phyloP scores from a whole-genome alignment of 2,329 filamentous ascomycete species.

The Neoscytalidium dimidiatum region DNA sequence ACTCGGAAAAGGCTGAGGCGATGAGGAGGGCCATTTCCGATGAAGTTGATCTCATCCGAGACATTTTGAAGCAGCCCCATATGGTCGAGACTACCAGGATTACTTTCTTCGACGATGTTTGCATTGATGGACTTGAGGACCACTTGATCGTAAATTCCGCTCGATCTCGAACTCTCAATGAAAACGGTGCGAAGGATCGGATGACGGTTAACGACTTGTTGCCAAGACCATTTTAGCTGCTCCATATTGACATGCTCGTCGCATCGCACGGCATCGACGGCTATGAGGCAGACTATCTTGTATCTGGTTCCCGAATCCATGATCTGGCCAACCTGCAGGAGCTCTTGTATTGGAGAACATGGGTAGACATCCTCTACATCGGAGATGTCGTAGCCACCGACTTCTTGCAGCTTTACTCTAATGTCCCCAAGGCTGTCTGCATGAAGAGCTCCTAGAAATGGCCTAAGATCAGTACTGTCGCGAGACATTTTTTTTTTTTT shows the following conservation, averaged over 20 bases:
- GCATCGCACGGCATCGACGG: neutral
- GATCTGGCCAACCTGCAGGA: neutral
- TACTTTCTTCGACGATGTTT: too few species aligned
- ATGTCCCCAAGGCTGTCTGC: too few species aligned
- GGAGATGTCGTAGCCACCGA: neutral
- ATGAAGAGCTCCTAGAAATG: too few species aligned
- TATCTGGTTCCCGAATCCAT: neutral
- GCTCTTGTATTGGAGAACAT: neutral
- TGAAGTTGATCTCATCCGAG: neutral
- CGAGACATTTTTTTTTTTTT: too few species aligned
- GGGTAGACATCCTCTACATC: neutral
- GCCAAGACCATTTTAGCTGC: neutral
- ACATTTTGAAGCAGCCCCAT: too few species aligned
- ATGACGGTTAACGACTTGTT: neutral
- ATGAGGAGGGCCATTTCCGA: neutral
- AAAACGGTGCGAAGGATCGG: neutral
- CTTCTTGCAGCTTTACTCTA: neutral
- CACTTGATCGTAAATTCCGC: neutral
- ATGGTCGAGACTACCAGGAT: too few species aligned
- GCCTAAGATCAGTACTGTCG: too few species aligned
- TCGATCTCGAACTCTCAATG: neutral
- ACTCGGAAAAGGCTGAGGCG: neutral
- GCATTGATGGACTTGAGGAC: neutral
- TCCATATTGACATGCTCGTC: neutral
- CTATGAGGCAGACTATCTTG: neutral